phyloP scores from a whole-genome alignment of 257 asterid genomes.

The Nyctanthes arbortristis region DNA sequence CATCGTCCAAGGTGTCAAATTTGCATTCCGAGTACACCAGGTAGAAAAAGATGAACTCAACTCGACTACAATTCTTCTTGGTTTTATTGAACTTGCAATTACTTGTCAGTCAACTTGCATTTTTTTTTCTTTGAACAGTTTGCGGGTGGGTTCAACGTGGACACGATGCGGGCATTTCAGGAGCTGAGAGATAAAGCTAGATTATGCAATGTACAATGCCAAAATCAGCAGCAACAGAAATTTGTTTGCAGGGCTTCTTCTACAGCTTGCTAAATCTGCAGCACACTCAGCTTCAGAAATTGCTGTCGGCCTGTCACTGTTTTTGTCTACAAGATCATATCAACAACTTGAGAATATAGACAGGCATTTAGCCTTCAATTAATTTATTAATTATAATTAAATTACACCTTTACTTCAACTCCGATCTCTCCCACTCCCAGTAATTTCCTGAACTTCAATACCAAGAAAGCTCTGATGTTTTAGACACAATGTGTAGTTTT shows the following conservation, averaged over 20 bases:
- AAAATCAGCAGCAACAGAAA: slow-evolving; percentile 65
- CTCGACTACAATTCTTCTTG: neutral
- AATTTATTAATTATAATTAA: too few relatives aligned
- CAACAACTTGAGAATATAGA: slow-evolving; percentile 26
- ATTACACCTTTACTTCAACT: too few relatives aligned
- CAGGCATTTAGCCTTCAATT: slow-evolving; percentile 6
- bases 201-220: slow-evolving; percentile 61
- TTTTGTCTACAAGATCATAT: slow-evolving; percentile 8
- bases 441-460: too few relatives aligned
- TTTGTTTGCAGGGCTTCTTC: slow-evolving; percentile 43
- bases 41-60: slow-evolving; percentile 26
- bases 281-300: slow-evolving; percentile 56
- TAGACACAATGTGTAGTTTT: too few relatives aligned
- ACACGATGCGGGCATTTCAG: slow-evolving; percentile 92
- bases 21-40: slow-evolving; percentile 98
- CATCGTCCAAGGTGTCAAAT: slow-evolving; percentile 55
- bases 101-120: neutral
- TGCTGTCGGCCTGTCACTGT: slow-evolving; percentile 32
- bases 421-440: too few relatives aligned
- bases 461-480: too few relatives aligned
- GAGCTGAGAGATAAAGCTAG: slow-evolving; percentile 85
- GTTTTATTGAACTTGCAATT: neutral
- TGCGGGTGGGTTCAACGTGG: slow-evolving; percentile 97
- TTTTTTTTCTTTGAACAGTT: slow-evolving; percentile 40
- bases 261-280: slow-evolving; percentile 47